Base-by-base conservation (phyloP, 2,329 filamentous ascomycete genomes). In the Clarireedia hainanense region DNA sequence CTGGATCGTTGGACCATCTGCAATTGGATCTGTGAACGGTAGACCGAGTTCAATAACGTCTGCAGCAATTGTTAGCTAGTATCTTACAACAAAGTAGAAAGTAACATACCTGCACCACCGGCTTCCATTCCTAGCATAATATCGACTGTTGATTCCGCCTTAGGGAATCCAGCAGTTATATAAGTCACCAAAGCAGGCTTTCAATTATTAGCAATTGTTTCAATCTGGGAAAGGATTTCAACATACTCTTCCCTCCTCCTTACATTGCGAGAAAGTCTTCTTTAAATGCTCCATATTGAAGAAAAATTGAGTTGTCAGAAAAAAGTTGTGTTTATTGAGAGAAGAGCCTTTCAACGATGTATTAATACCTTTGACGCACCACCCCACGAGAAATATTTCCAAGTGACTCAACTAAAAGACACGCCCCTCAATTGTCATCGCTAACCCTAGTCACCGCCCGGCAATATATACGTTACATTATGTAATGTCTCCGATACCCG, bases 21-120 rank as follows among this genome's bases (percentile, higher is more conserved):
- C 94, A 73, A 97, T 97, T 57, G 94, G 94, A 71, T 99, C 94
- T 67, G 92, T 96, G 75, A 99, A 99, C 52, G 94, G 94, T 56
- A 96, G 85, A 61, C 92, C 94, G 64, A 99, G 84, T 73, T 99
- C 94, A 67, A 99, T 95, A 58, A 99, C 78, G 72, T 99, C 94
- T 90, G 64, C 5, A 50, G 34, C 24, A 48, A 58, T n/a, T 17
- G 34, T 58, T 27, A 59, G 52, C 24, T 26, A 45, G 14, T 26
- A 20, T 23, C n/a, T 12, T 12, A 5, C n/a, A 27, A 42, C 50
- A 52, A 26, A 42, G 23, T 24, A 17, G 26, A 24, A 26, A 5
- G 7, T 15, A 5, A 30, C 79, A 65, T 76, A 94, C 89, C 89
- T 67, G 92, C 86, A 64, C 94, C 94, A 68, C 94, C 94, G 70